Conservation (phyloP, 495 filamentous ascomycete genomes). For the Astrothelium subdiscretum region DNA sequence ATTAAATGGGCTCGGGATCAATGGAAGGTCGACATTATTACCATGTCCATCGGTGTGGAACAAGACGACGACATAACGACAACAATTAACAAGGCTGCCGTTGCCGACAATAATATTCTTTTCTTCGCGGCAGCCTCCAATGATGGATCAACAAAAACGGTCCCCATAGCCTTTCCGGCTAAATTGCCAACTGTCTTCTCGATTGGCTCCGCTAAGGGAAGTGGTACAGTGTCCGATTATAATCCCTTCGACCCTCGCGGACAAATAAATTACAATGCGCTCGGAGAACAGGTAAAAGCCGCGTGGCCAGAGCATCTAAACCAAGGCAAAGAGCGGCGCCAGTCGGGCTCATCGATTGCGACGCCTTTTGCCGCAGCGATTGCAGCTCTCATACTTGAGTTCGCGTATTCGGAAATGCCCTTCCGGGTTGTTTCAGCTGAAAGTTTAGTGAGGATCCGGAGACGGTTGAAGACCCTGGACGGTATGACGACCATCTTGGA, state of each 20-base stretch:
- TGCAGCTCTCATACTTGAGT: slow-evolving; percentile 13
- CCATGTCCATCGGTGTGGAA: background rate
- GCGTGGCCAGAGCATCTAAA: slow-evolving; percentile 7
- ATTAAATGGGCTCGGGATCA: background rate
- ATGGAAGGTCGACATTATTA: background rate
- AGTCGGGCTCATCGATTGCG: slow-evolving; percentile 11
- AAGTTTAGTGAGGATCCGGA: background rate
- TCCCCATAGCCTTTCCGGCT: background rate
- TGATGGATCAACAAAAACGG: background rate
- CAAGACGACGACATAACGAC: background rate
- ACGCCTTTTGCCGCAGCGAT: slow-evolving; percentile 15
- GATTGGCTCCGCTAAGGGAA: background rate
- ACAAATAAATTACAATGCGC: slow-evolving; percentile 6
- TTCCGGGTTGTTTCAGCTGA: background rate
- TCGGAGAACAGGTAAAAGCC: slow-evolving; percentile 9
- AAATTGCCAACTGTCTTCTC: background rate
- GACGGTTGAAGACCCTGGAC: background rate
- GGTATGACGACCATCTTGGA: background rate
- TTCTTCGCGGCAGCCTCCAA: background rate
- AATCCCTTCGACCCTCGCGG: background rate
- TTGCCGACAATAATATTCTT: background rate
- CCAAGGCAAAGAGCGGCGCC: background rate
- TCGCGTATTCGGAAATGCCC: background rate
- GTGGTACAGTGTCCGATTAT: background rate
- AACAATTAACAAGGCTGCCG: background rate